Base-by-base conservation (phyloP, 108 stramenopile species). In the Nitzschia sp. region DNA sequence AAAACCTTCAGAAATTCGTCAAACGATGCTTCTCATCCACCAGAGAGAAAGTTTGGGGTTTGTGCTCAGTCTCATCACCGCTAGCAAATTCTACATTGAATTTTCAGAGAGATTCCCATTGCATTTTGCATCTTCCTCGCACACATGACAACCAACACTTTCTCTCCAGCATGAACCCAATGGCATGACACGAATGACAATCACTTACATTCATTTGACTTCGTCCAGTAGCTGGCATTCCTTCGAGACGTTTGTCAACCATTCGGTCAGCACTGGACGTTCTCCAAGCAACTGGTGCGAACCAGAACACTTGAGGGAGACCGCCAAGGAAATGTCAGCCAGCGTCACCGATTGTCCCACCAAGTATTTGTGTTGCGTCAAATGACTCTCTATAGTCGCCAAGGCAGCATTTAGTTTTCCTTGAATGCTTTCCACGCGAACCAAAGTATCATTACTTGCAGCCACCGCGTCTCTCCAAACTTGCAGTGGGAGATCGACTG, bases 201-300 rank as follows among this genome's bases (percentile, higher is more conserved):
- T n/a, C n/a, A n/a, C n/a, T n/a, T n/a, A n/a, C n/a, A n/a, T n/a
- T n/a, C n/a, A n/a, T n/a, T n/a, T n/a, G n/a, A n/a, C n/a, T n/a
- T n/a, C n/a, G n/a, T n/a, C n/a, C n/a, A n/a, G n/a, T 75, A 79
- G 75, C 76, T 78, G 71, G 71, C 93, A 96, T 33, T 82, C 79
- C 31, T 78, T 77, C 24, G 87, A 86, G 34, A 91, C 59, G 21
- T 92, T 89, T 64, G 87, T 86, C 49, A 64, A 45, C 26, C 92
- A 76, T 17, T n/a, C 91, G 78, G 2, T 81, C 81, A 9, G 65
- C 58, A 67, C 25, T 18, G 3, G 0, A 27, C n/a, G n/a, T 54
- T 67, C 31, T 54, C 6, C 9, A 54, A 21, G 34, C 32, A 36
- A 29, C 3, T 54, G 34, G 33, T 32, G 11, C 55, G 27, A 17